Base-by-base conservation (phyloP, 2,329 filamentous ascomycete species). In the Apiospora kogelbergensis region DNA sequence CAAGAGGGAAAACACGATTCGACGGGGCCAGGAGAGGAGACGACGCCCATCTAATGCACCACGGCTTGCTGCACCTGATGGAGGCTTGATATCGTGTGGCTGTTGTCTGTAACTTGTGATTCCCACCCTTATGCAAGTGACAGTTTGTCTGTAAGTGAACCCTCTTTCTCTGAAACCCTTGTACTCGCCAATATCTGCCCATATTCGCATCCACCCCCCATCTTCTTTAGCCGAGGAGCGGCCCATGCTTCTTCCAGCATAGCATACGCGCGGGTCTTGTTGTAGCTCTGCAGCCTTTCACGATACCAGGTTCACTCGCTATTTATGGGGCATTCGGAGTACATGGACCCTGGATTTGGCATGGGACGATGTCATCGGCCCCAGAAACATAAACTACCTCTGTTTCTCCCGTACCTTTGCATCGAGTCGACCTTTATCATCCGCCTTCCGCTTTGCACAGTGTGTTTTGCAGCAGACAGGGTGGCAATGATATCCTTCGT, bases 81-180 rank as follows among this genome's bases (percentile, higher is more conserved):
- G 70, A 64, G 64, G 68, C 64, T 57, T 68, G 42, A 68, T 24
- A 67, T 15, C 41, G 68, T 57, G 68, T 64, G 48, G 64, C 67
- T 68, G 64, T 63, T 53, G 63, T 65, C 45, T 46, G 45, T 57
- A 63, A 33, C 63, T 65, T 45, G 66, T 69, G 70, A 64, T 45
- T 48, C 65, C 33, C 66, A 66, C 64, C 70, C 68, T 67, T 76
- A 77, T 78, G 75, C 73, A 72, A 73, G 71, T 71, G 70, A 70
- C 69, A 73, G 70, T 73, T 66, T 73, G 70, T 70, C 72, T 74
- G 77, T 78, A 76, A 77, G 77, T 76, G 67, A 66, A 67, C 63
- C 37, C 15, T 37, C 63, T 42, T 44, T 65, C 63, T 44, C 24
- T 65, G 63, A 65, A 65, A 44, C 63, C 63, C 53, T 57, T 33